Conservation (phyloP, 2,329 filamentous ascomycete species). For the Endothia cerciana region DNA sequence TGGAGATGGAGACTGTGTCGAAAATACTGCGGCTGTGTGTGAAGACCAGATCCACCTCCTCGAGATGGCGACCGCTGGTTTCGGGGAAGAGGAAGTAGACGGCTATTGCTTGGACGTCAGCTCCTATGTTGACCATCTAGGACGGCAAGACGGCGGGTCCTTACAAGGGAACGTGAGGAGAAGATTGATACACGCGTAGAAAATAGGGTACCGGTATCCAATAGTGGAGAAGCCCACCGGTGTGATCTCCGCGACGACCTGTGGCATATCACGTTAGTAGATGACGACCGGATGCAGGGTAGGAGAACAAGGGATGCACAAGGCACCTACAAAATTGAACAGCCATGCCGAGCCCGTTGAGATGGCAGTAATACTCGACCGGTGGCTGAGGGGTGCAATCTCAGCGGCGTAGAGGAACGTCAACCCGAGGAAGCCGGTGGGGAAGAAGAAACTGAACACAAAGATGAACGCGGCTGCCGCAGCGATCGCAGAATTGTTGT, state of each 20-base stretch:
- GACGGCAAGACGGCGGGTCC: not conserved
- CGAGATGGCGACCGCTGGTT: slow-evolving; percentile 27
- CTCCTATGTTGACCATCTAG: not conserved
- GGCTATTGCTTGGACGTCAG: not conserved
- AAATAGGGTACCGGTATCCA: slow-evolving; percentile 55
- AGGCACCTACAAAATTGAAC: slow-evolving; percentile 38
- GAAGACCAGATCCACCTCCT: slow-evolving; percentile 31
- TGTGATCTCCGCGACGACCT: slow-evolving; percentile 49
- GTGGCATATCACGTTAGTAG: slow-evolving; percentile 30
- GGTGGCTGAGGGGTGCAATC: slow-evolving; percentile 54
- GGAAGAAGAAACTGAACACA: slow-evolving; percentile 63
- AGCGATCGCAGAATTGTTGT: slow-evolving; percentile 31
- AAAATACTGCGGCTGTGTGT: slow-evolving; percentile 27
- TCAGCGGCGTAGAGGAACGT: slow-evolving; percentile 65
- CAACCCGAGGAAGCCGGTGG: slow-evolving; percentile 60
- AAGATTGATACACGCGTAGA: slow-evolving; percentile 50
- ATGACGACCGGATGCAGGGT: not conserved
- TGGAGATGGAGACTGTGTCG: slow-evolving; percentile 28
- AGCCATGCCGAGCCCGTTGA: slow-evolving; percentile 59
- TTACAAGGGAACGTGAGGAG: slow-evolving; percentile 44
- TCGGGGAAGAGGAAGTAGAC: slow-evolving; percentile 23
- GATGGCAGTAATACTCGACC: slow-evolving; percentile 58
- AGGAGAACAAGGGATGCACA: not conserved
- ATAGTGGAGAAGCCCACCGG: slow-evolving; percentile 54
- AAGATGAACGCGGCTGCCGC: slow-evolving; percentile 50